These are phyloP conservation scores for Lotmaria passim DNA, from an alignment of 208 protist species.

Conservation along the genomic window DNA sequence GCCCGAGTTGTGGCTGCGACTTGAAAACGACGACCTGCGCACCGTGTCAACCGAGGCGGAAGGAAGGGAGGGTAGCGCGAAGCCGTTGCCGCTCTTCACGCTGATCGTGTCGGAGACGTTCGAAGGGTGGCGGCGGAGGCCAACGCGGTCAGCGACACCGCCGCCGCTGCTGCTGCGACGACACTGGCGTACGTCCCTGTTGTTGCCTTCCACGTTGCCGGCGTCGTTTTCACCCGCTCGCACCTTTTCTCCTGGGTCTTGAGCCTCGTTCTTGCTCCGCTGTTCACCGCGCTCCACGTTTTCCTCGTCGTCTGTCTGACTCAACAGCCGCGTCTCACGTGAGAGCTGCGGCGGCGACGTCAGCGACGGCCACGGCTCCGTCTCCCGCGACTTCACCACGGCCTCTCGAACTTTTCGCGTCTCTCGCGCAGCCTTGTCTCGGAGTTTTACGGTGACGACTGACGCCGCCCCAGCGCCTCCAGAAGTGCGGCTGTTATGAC, in stretches of 20 bases:
- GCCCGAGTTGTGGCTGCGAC: slow-evolving; percentile 9
- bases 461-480: neutral
- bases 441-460: neutral
- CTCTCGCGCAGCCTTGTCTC: neutral
- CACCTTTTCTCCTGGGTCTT: neutral
- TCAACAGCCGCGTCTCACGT: neutral
- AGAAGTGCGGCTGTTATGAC: neutral
- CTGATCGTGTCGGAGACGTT: neutral
- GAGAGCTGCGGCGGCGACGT: neutral
- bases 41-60: neutral
- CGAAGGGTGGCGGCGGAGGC: neutral
- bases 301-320: neutral
- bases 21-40: slow-evolving; percentile 11
- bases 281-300: neutral
- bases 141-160: neutral
- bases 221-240: neutral
- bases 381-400: slow-evolving; percentile 7
- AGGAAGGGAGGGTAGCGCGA: slow-evolving; percentile 1
- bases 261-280: neutral
- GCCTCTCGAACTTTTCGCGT: neutral
- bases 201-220: neutral
- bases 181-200: neutral
- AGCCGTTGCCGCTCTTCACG: slow-evolving; percentile 8
- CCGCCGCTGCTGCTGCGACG: neutral
- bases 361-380: neutral